Evolutionary conservation across 805 yeast species (phyloP).

Genomic region (Yarrowia alimentaria): DNA sequence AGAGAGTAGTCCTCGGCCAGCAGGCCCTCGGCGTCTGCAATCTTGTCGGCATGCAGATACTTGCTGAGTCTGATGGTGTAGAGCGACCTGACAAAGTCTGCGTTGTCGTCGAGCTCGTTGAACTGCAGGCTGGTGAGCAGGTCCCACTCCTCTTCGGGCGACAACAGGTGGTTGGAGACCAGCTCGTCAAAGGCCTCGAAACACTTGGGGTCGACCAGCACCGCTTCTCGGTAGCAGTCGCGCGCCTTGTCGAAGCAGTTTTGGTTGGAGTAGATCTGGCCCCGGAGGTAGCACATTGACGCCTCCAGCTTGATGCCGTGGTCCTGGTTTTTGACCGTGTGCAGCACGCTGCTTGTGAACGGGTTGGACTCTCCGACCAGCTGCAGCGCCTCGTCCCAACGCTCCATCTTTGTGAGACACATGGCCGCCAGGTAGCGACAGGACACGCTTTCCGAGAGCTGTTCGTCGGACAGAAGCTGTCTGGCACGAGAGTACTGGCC

Average conservation of each 20-base stretch:
- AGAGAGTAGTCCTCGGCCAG: slow-evolving; percentile 71
- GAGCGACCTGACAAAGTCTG: slow-evolving; percentile 71
- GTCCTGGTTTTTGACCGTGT: slow-evolving; percentile 42
- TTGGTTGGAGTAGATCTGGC: slow-evolving; percentile 75
- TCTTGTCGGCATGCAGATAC: slow-evolving; percentile 54
- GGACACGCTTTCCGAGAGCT: slow-evolving; percentile 54
- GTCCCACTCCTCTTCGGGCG: slow-evolving; percentile 87
- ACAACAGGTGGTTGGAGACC: slow-evolving; percentile 64
- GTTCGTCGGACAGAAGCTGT: slow-evolving; percentile 59
- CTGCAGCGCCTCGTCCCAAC: slow-evolving; percentile 87
- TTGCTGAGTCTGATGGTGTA: slow-evolving; percentile 77
- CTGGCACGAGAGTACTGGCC: slow-evolving; percentile 80
- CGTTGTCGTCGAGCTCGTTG: slow-evolving; percentile 68
- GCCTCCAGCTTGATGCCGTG: slow-evolving; percentile 88
- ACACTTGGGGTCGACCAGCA: slow-evolving; percentile 83
- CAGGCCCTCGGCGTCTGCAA: slow-evolving; percentile 63
- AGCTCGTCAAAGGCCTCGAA: slow-evolving; percentile 88
- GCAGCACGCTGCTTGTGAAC: slow-evolving; percentile 44
- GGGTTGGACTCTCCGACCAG: slow-evolving; percentile 81
- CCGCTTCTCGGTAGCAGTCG: slow-evolving; percentile 82
- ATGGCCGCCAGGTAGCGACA: slow-evolving; percentile 80
- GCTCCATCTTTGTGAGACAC: slow-evolving; percentile 62
- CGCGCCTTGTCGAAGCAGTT: slow-evolving; percentile 84
- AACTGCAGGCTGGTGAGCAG: slow-evolving; percentile 63
- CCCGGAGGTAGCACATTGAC: slow-evolving; percentile 80